Evolutionary conservation across 192 early-diverging fungal species (phyloP).

Genomic region (Coemansia sp.): DNA sequence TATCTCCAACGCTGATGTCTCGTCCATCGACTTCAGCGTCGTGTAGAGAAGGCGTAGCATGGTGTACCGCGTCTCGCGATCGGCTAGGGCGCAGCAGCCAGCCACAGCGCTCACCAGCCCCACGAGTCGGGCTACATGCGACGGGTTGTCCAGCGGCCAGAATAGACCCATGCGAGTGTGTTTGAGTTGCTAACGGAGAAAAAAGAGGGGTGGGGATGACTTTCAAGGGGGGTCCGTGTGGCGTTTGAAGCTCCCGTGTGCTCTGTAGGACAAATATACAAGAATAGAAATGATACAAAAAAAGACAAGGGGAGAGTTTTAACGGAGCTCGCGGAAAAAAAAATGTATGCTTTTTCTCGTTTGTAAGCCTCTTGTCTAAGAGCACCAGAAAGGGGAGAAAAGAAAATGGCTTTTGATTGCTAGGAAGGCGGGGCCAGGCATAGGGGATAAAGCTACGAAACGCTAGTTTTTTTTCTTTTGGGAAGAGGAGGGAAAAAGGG

Average conservation of each 20-base stretch:
- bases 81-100: slow-evolving; percentile 36
- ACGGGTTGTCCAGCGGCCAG: slow-evolving; percentile 31
- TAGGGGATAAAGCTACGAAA: neutral
- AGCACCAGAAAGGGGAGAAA: neutral
- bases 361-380: neutral
- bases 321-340: neutral
- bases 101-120: slow-evolving; percentile 36
- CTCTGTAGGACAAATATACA: too few species aligned
- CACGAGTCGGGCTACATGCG: slow-evolving; percentile 21
- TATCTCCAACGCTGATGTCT: slow-evolving; percentile 22
- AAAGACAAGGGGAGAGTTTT: neutral
- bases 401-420: neutral
- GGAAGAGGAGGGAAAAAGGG: neutral
- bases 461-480: neutral
- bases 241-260: too few species aligned
- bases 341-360: neutral
- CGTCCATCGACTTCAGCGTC: slow-evolving; percentile 36
- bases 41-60: slow-evolving; percentile 33
- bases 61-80: slow-evolving; percentile 43
- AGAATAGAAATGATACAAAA: neutral
- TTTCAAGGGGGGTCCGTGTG: too few species aligned
- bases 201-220: neutral
- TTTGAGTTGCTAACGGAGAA: neutral
- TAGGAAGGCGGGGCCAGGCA: neutral
- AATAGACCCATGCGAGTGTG: slow-evolving; percentile 34